Percentiles rank a stretch among this genome's conserved stretches.
Evolutionary conservation across 192 early-diverging fungal genomes (phyloP).

Genomic region (Linnemannia elongata): DNA sequence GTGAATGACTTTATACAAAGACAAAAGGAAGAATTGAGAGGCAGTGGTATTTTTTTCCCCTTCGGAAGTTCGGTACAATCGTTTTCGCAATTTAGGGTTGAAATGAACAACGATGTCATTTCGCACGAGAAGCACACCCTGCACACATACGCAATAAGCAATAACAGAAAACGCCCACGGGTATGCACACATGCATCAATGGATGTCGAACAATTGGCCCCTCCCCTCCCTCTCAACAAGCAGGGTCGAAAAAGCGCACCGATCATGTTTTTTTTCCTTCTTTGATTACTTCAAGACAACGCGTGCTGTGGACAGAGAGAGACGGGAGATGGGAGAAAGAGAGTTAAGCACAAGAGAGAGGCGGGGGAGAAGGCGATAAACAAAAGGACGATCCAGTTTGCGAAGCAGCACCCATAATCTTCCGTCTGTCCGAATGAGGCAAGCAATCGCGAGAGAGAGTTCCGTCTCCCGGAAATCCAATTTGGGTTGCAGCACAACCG

Average conservation of each 20-base stretch:
- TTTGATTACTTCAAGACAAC: background rate
- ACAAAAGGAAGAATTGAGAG: background rate
- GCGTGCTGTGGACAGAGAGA: constrained; percentile 3
- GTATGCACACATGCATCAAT: constrained; percentile 1
- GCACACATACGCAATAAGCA: background rate
- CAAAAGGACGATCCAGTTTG: background rate
- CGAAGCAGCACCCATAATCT: background rate
- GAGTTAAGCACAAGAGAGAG: background rate
- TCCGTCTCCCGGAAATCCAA: background rate
- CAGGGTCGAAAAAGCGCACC: background rate
- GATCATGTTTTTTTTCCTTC: background rate
- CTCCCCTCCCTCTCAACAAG: too few species aligned
- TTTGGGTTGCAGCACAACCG: background rate
- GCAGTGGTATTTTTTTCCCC: background rate
- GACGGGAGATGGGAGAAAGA: background rate
- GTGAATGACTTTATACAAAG: background rate
- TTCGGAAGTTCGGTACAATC: background rate
- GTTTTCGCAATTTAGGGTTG: constrained; percentile 1
- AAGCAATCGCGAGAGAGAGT: background rate
- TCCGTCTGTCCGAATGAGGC: background rate
- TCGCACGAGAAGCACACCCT: background rate
- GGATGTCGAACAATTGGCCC: background rate
- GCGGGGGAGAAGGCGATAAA: background rate
- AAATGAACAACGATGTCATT: background rate
- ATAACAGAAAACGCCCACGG: background rate